A percentile compares a stretch with the other conserved stretches of the same genome.
Evolutionary conservation across 441 rosid species (phyloP).

Genomic region (Gossypium lobatum): DNA sequence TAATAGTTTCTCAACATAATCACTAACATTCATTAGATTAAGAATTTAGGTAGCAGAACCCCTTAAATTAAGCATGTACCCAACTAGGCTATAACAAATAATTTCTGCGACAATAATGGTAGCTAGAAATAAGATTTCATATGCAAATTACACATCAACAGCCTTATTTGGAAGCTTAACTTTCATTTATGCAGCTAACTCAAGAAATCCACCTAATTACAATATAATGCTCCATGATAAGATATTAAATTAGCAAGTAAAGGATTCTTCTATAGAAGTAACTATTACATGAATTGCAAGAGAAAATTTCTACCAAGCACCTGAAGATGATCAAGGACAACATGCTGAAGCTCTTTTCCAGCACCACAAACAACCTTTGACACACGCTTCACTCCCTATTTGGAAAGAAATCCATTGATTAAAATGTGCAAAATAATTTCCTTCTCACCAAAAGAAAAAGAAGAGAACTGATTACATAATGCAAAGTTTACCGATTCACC

Average conservation of each 20-base stretch:
- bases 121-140: background rate
- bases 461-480: constrained; percentile 15
- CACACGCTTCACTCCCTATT: constrained; percentile 79
- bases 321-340: constrained; percentile 90
- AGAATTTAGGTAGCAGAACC: background rate
- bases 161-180: background rate
- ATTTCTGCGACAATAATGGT: background rate
- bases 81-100: background rate
- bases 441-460: constrained; percentile 6
- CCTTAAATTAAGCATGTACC: background rate
- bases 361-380: constrained; percentile 79
- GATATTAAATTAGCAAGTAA: constrained; percentile 1
- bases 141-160: background rate
- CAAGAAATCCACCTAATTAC: background rate
- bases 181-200: background rate
- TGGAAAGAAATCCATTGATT: constrained; percentile 16
- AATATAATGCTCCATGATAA: background rate
- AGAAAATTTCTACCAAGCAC: constrained; percentile 30
- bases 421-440: constrained; percentile 12
- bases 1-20: background rate
- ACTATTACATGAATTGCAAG: constrained; percentile 14
- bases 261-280: constrained; percentile 1
- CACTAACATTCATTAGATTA: background rate
- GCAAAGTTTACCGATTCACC: constrained; percentile 74
- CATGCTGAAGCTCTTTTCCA: constrained; percentile 79